Evolutionary conservation across 2,329 filamentous ascomycete genomes (phyloP).

Genomic region (Metarhizium rileyi): DNA sequence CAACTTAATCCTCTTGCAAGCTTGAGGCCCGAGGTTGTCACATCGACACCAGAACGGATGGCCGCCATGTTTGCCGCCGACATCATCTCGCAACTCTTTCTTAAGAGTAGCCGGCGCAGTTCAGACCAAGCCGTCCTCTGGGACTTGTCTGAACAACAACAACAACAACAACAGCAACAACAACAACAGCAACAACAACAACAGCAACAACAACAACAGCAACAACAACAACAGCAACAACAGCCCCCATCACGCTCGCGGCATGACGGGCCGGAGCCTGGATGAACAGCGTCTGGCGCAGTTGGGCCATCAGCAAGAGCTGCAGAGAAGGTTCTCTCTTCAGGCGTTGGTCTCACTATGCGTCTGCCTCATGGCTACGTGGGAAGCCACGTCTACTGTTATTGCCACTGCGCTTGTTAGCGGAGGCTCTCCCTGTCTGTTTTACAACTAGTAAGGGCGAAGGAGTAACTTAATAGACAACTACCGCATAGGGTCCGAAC

Average conservation of each 20-base stretch:
- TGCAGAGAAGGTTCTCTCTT: slow-evolving; percentile 27
- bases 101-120: background rate
- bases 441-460: slow-evolving; percentile 31
- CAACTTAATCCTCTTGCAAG: too few relatives aligned
- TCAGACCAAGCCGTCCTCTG: too few relatives aligned
- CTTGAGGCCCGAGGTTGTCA: too few relatives aligned
- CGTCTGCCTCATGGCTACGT: slow-evolving; percentile 40
- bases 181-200: too few relatives aligned
- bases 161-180: too few relatives aligned
- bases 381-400: slow-evolving; percentile 38
- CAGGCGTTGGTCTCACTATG: slow-evolving; percentile 34
- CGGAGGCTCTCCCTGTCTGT: slow-evolving; percentile 35
- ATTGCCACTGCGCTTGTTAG: slow-evolving; percentile 32
- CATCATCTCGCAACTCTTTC: background rate
- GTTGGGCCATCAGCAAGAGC: slow-evolving; percentile 20
- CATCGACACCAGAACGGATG: background rate
- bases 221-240: too few relatives aligned
- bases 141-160: too few relatives aligned
- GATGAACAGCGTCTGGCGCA: slow-evolving; percentile 18
- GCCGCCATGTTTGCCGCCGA: too few relatives aligned
- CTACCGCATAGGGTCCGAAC: background rate
- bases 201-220: too few relatives aligned
- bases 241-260: background rate
- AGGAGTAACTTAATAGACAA: background rate
- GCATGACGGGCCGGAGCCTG: background rate